Base-by-base conservation (phyloP, 345 rosid species). In the Salix koriyanagi region DNA sequence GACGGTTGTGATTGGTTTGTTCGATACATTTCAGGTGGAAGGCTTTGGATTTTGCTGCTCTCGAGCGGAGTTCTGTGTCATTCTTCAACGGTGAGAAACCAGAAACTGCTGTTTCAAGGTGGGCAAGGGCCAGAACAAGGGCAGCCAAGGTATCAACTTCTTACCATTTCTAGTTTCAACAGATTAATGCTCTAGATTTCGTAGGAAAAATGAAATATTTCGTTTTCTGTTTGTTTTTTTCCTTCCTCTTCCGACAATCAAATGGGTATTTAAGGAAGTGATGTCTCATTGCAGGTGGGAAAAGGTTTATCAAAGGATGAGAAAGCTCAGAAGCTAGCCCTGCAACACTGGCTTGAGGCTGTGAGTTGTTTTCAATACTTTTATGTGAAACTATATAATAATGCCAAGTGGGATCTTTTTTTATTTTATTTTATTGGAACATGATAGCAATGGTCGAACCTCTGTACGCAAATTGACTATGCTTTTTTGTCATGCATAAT, bases 271-370 rank as follows among this genome's bases (percentile, higher is more conserved):
- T 3, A n/a, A 3, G 30, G 9, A 28, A 34, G 67, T 37, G 25
- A 26, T 71, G 16, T 39, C n/a, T 52, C 36, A 34, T 75, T 79
- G 70, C 86, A 91, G 97, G 90, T 96, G 32, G 99, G 97, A 46
- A 96, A 96, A 77, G 99, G 99, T 19, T 82, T 96, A 82, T 81
- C 87, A 28, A 90, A 90, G 79, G 91, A 96, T 70, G 97, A 91
- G 41, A 96, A 96, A 74, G 99, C 98, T 46, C 94, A 90, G 76
- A 90, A 91, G 81, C 80, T 95, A 67, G 97, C 98, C 67, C 78
- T 95, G 65, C 93, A 91, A 68, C 99, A 95, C 62, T 96, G 99
- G 97, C 93, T 96, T 52, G 99, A 96, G 89, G 98, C 99, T 79
- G 98, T 93, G 86, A 86, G 97, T 84, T 58, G 16, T 3, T 60